phyloP scores from a whole-genome alignment of 306 rosid species.

The Begonia loranthoides region DNA sequence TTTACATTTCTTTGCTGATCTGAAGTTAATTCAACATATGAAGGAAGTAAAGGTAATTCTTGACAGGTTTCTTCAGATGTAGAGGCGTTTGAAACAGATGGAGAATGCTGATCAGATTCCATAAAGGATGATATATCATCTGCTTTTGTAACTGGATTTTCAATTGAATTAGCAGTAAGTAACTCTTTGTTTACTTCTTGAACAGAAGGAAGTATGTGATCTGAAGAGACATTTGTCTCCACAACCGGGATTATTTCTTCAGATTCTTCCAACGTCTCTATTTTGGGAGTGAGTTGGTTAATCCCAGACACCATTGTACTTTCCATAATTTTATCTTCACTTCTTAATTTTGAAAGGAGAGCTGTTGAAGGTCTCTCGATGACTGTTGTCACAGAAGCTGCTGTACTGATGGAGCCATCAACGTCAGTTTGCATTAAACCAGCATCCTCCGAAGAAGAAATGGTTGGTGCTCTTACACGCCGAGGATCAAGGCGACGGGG shows the following conservation, averaged over 20 bases:
- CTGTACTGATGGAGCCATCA: conserved; percentile 41
- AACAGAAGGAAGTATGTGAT: conserved; percentile 29
- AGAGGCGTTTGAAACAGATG: conserved; percentile 34
- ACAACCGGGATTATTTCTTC: conserved; percentile 23
- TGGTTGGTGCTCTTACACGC: conserved; percentile 32
- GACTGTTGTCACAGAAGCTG: conserved; percentile 19
- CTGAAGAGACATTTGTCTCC: conserved; percentile 28
- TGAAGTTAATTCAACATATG: conserved; percentile 53
- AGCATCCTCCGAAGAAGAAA: conserved; percentile 37
- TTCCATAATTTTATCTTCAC: conserved; percentile 42
- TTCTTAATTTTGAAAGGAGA: conserved; percentile 23
- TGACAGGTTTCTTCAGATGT: conserved; percentile 63
- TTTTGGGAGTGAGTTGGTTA: conserved; percentile 23
- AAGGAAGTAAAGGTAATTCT: conserved; percentile 72
- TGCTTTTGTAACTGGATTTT: conserved; percentile 28
- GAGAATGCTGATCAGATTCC: conserved; percentile 58
- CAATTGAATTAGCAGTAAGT: conserved; percentile 25
- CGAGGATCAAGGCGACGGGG: conserved; percentile 99
- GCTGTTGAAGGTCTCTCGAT: conserved; percentile 30
- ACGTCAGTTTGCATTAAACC: conserved; percentile 32
- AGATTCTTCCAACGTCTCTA: conserved; percentile 37
- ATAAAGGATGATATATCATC: conserved; percentile 32
- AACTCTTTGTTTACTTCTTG: conserved; percentile 35
- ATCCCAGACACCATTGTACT: conserved; percentile 26
- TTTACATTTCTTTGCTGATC: conserved; percentile 56